A percentile compares a stretch with the other conserved stretches of the same genome.
Evolutionary conservation across 148 eudicot species (phyloP).

Genomic region (Arctostaphylos glauca): DNA sequence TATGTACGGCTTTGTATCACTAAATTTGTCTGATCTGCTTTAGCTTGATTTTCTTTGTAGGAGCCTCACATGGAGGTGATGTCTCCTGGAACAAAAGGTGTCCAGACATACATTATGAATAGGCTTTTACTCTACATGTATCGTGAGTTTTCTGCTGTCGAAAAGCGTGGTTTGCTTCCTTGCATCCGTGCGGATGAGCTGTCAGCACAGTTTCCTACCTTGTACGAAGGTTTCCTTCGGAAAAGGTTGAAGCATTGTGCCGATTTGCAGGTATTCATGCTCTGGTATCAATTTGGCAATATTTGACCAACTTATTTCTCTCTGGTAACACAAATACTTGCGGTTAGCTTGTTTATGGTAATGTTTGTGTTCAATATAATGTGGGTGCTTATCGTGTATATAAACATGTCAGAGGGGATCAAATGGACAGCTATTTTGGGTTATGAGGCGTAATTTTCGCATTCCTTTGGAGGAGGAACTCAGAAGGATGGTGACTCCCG

Average conservation of each 20-base stretch:
- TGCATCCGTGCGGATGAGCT: conserved; percentile 81
- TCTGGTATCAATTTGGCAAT: neutral
- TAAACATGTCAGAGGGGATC: conserved; percentile 54
- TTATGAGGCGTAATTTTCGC: conserved; percentile 80
- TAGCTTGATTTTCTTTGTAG: conserved; percentile 36
- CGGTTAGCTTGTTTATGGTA: neutral
- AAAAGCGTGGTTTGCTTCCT: conserved; percentile 73
- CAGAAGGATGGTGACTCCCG: conserved; percentile 91
- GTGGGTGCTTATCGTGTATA: conserved; percentile 11
- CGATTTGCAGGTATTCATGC: conserved; percentile 74
- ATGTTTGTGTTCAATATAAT: conserved; percentile 1
- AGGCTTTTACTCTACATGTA: conserved; percentile 87
- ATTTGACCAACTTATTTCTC: neutral
- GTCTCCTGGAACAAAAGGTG: conserved; percentile 78
- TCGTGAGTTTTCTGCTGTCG: conserved; percentile 76
- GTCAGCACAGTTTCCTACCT: conserved; percentile 66
- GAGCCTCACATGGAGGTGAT: conserved; percentile 97
- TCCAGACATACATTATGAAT: conserved; percentile 65
- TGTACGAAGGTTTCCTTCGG: conserved; percentile 69
- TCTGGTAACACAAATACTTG: neutral
- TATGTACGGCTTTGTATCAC: neutral
- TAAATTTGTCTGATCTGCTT: conserved; percentile 16
- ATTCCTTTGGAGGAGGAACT: conserved; percentile 94
- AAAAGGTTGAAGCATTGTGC: conserved; percentile 87
- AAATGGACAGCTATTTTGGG: conserved; percentile 72